These are phyloP conservation scores for Cordyceps sp. DNA, from an alignment of 2,329 filamentous ascomycete genomes.

Conservation along the genomic window DNA sequence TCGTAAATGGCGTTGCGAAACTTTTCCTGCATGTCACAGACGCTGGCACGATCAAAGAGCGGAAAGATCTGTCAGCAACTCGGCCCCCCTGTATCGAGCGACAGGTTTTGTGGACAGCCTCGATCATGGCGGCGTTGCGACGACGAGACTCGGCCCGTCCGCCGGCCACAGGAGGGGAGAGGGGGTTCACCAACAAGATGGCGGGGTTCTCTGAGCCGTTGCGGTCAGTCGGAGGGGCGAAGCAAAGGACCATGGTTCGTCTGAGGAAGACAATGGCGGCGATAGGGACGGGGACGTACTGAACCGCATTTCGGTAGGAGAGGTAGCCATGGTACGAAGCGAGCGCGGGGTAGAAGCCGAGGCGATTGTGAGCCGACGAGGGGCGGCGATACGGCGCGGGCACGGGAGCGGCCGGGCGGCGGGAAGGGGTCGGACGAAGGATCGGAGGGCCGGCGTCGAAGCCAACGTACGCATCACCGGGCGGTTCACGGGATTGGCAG, in stretches of 20 bases:
- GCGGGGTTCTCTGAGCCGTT: slow-evolving; percentile 26
- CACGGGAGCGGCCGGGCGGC: no score
- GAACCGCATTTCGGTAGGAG: slow-evolving; percentile 12
- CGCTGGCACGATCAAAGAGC: no score
- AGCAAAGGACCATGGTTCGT: not conserved
- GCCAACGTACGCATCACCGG: no score
- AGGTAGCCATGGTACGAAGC: slow-evolving; percentile 3
- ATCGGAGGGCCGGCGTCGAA: no score
- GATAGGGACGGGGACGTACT: slow-evolving; percentile 11
- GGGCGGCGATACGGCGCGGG: no score
- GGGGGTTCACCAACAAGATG: slow-evolving; percentile 34
- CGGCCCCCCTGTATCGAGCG: no score
- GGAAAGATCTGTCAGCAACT: no score
- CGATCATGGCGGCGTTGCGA: not conserved
- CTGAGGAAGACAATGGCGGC: not conserved
- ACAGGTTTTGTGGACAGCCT: not conserved
- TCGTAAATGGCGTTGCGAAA: slow-evolving; percentile 73
- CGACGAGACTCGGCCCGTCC: not conserved
- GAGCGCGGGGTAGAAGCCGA: not conserved
- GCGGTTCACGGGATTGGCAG: no score
- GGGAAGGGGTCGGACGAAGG: no score
- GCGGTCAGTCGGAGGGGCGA: not conserved
- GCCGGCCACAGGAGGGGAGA: no score
- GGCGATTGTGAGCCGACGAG: not conserved
- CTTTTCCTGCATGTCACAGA: slow-evolving; percentile 92